Evolutionary conservation across 495 filamentous ascomycete species (phyloP).

Genomic region (Hypoxylon fuscum): DNA sequence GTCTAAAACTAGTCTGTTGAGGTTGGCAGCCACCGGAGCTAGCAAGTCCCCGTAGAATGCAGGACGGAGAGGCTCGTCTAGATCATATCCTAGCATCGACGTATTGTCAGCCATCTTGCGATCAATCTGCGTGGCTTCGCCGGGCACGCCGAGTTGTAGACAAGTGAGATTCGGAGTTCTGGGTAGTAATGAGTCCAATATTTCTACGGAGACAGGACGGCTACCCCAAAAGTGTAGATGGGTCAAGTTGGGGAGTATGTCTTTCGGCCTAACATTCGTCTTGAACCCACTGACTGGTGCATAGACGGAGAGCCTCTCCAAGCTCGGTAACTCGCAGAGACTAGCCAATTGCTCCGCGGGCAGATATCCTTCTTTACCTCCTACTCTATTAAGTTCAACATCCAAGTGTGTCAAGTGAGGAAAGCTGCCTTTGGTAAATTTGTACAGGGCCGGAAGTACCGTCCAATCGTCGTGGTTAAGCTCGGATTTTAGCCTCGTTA

Average conservation of each 20-base stretch:
- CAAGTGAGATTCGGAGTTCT: slow-evolving; percentile 3
- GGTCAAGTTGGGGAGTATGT: not conserved
- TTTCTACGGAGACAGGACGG: not conserved
- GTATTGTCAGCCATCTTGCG: not conserved
- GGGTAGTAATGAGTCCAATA: slow-evolving; percentile 9
- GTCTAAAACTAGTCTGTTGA: not conserved
- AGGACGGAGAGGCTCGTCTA: slow-evolving; percentile 3
- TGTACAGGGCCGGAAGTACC: not conserved
- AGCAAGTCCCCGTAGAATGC: slow-evolving; percentile 8
- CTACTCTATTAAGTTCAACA: not conserved
- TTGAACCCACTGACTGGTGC: not conserved
- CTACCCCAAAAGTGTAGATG: not conserved
- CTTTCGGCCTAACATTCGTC: not conserved
- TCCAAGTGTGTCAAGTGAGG: not conserved
- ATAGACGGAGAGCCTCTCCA: not conserved
- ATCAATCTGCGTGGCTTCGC: not conserved
- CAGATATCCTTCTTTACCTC: not conserved
- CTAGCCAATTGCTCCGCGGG: slow-evolving; percentile 4
- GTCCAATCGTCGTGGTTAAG: not conserved
- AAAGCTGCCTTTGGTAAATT: slow-evolving; percentile 9
- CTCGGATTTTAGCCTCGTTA: not conserved
- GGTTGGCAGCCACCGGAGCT: not conserved
- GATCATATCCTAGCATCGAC: not conserved
- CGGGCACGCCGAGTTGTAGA: slow-evolving; percentile 2
- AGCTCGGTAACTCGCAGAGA: slow-evolving; percentile 16